Conservation (phyloP, 2,329 filamentous ascomycete species). For the Cyphellophora europaea region DNA sequence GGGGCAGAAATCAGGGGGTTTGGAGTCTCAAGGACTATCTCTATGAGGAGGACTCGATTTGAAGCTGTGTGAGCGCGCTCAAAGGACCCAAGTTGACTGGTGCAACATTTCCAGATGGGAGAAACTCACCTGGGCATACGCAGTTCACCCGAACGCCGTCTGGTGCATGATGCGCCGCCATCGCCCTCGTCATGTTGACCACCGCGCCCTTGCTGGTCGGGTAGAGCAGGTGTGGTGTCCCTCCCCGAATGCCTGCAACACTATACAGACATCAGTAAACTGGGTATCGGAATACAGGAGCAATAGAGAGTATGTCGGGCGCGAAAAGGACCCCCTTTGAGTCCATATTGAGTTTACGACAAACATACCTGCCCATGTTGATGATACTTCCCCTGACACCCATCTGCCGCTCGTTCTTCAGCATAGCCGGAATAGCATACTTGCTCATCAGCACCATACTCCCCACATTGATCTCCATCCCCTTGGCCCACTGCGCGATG, state of each 20-base stretch:
- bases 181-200: conserved; percentile 47
- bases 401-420: conserved; percentile 37
- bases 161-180: conserved; percentile 44
- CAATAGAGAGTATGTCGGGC: no score
- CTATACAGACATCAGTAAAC: no score
- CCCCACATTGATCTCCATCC: conserved; percentile 53
- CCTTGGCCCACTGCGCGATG: conserved; percentile 46
- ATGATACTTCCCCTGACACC: conserved; percentile 42
- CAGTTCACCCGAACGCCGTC: conserved; percentile 47
- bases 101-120: no score
- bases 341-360: no score
- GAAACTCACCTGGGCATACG: conserved; percentile 45
- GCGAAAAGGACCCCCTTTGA: no score
- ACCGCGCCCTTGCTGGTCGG: conserved; percentile 46
- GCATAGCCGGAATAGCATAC: conserved; percentile 52
- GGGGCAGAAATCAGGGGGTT: no score
- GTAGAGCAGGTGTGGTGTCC: conserved; percentile 45
- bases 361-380: no score
- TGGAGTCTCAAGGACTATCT: no score
- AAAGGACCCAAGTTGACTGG: no score
- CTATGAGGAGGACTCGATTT: no score
- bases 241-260: conserved; percentile 48
- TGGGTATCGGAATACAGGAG: no score
- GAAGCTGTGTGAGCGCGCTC: no score
- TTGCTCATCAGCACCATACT: conserved; percentile 59